A percentile compares a stretch with the other conserved stretches of the same genome.
Evolutionary conservation across 257 asterid species (phyloP).

Genomic region (Ehretia macrophylla): DNA sequence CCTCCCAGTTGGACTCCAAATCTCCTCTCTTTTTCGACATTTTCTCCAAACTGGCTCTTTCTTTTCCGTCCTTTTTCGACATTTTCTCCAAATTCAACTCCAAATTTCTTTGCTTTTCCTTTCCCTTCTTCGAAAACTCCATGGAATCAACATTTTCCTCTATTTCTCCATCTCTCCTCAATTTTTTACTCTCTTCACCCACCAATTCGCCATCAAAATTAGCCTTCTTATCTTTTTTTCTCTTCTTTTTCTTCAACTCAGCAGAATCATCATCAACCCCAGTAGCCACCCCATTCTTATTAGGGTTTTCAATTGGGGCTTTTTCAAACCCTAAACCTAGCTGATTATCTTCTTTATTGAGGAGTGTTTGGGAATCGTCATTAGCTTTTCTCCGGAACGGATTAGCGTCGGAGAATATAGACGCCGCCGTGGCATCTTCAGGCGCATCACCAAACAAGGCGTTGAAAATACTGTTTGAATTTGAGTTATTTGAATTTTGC

Average conservation of each 20-base stretch:
- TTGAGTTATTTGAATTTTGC: conserved; percentile 24
- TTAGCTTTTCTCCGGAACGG: conserved; percentile 60
- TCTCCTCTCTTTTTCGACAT: too few relatives aligned
- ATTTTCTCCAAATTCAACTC: neutral
- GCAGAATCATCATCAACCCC: conserved; percentile 18
- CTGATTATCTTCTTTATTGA: neutral
- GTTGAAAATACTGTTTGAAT: conserved; percentile 43
- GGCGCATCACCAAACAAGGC: conserved; percentile 53
- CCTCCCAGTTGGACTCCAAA: too few relatives aligned
- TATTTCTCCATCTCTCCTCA: conserved; percentile 13
- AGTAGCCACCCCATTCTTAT: too few relatives aligned
- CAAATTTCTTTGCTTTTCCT: too few relatives aligned
- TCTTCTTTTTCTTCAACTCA: conserved; percentile 31
- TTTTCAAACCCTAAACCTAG: conserved; percentile 13
- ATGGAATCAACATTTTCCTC: neutral
- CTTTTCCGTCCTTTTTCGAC: neutral
- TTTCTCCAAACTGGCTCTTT: too few relatives aligned
- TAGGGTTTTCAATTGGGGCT: too few relatives aligned
- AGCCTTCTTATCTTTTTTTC: conserved; percentile 31
- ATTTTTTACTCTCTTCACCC: conserved; percentile 24
- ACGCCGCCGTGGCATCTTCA: conserved; percentile 26
- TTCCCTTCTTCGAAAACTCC: too few relatives aligned
- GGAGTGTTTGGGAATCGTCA: conserved; percentile 21
- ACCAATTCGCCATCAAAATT: conserved; percentile 18
- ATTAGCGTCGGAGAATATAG: conserved; percentile 68